Evolutionary conservation across 2,329 filamentous ascomycete genomes (phyloP), one percentile per base, ranked within the genome.

Genomic region (Cercospora zeina): DNA sequence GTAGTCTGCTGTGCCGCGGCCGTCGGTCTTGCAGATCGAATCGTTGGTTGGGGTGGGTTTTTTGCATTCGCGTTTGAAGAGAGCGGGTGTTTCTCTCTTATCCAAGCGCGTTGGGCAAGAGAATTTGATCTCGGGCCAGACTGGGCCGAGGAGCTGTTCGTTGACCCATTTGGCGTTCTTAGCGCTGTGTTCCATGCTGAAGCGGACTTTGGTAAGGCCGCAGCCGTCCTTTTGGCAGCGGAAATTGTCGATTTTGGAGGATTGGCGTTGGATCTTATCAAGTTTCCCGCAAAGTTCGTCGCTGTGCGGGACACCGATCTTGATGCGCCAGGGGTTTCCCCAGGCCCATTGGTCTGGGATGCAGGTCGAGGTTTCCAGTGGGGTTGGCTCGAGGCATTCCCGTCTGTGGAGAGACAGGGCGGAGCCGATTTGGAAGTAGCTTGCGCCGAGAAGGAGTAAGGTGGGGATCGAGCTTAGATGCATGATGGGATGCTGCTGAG

Each of bases 191-290:
- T 34, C 31, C 30, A 53, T 53, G 30, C n/a, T 34, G 16, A 53
- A 53, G 16, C 2, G 7, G 49, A 53, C 27, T 24, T 53, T 53
- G 0, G 49, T 34, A 3, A 53, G 30, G 30, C 49, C 49, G 30
- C 49, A 53, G 10, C 49, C 49, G n/a, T 53, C 49, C n/a, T 53
- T 53, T 9, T 27, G 49, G 27, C 49, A 53, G 16, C 49, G 49
- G 4, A 53, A 53, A 34, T 53, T 31, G 31, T 34, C 27, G n/a
- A 53, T 10, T 6, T 24, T 27, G 1, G 27, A 13, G n/a, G 31
- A 16, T 7, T 21, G 19, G 27, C 49, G 49, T 34, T 53, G 49
- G 8, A 34, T 14, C 4, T 7, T 11, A 11, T 53, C 49, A 9
- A 53, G 49, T 21, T 53, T 53, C 27, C 49, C 27, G 11, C 53